Conservation (phyloP, 441 rosid species). For the Adansonia rubrostipa region DNA sequence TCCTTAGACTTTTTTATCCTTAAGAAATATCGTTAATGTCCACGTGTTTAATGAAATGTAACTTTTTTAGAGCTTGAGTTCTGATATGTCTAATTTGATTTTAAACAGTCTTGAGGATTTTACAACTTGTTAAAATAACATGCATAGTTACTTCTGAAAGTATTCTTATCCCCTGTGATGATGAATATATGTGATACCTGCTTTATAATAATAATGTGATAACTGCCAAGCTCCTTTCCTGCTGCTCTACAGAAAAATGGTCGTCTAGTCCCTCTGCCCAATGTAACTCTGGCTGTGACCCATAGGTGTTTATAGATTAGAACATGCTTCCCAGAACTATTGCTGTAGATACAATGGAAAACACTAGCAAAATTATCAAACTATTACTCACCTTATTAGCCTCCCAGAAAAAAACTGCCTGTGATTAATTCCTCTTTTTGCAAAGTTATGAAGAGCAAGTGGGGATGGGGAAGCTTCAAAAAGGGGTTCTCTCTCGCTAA, state of each 20-base stretch:
- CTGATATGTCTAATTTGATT: neutral
- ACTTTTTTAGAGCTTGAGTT: neutral
- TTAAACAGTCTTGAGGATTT: neutral
- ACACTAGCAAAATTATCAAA: neutral
- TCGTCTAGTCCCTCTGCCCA: conserved; percentile 41
- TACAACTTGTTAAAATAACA: neutral
- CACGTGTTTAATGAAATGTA: neutral
- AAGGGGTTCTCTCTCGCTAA: neutral
- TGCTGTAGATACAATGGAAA: neutral
- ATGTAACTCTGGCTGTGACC: neutral
- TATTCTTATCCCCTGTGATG: too few relatives aligned
- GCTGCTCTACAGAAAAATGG: conserved; percentile 46
- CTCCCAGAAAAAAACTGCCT: neutral
- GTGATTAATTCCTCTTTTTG: neutral
- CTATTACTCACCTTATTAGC: neutral
- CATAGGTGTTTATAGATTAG: neutral
- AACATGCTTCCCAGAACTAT: too few relatives aligned
- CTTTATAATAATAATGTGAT: neutral
- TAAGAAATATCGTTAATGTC: neutral
- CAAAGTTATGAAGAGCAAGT: neutral
- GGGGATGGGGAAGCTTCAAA: neutral
- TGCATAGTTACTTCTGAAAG: too few relatives aligned
- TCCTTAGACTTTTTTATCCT: neutral
- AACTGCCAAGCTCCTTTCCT: conserved; percentile 5
- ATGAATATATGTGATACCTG: neutral